Conservation (phyloP, 2,329 filamentous ascomycete genomes). For the Harringtonia aguacate region DNA sequence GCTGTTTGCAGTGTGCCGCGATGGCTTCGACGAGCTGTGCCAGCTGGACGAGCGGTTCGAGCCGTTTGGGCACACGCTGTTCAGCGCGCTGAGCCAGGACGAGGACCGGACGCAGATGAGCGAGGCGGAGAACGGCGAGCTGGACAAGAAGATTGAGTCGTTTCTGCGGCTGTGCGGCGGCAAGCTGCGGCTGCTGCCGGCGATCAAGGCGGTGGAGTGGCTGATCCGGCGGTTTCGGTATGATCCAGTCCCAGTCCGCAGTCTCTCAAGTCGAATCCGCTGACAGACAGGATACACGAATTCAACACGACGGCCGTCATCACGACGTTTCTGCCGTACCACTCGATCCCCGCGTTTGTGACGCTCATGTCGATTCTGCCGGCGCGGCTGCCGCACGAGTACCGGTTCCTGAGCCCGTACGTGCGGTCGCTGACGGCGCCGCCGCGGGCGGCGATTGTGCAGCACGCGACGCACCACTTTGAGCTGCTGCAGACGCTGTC, state of each 20-base stretch:
- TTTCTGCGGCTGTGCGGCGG: constrained; percentile 75
- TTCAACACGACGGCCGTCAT: constrained; percentile 72
- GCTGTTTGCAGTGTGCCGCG: constrained; percentile 74
- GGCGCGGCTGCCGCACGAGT: constrained; percentile 58
- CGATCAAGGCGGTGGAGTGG: constrained; percentile 91
- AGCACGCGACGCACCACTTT: constrained; percentile 69
- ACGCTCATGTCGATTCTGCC: constrained; percentile 83
- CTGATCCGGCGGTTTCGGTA: constrained; percentile 82
- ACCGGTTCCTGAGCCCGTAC: constrained; percentile 81
- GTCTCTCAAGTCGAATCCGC: too few relatives aligned
- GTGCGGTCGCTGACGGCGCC: constrained; percentile 65
- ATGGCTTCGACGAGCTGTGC: constrained; percentile 88
- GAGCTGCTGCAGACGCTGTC: constrained; percentile 70
- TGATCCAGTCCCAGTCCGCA: too few relatives aligned
- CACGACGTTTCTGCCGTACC: constrained; percentile 85
- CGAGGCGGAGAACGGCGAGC: constrained; percentile 65
- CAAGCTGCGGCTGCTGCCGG: constrained; percentile 71
- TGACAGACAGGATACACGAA: constrained; percentile 85
- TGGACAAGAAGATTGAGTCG: constrained; percentile 65
- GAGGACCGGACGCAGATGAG: constrained; percentile 84
- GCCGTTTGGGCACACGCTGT: constrained; percentile 66
- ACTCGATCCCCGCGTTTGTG: constrained; percentile 73
- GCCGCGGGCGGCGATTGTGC: constrained; percentile 71
- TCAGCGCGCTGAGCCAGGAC: constrained; percentile 85
- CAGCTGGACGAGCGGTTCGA: constrained; percentile 71